A percentile compares a stretch with the other conserved stretches of the same genome.
phyloP scores from a whole-genome alignment of 176 grass and related monocot genomes.

The Bolboschoenus planiculmis region DNA sequence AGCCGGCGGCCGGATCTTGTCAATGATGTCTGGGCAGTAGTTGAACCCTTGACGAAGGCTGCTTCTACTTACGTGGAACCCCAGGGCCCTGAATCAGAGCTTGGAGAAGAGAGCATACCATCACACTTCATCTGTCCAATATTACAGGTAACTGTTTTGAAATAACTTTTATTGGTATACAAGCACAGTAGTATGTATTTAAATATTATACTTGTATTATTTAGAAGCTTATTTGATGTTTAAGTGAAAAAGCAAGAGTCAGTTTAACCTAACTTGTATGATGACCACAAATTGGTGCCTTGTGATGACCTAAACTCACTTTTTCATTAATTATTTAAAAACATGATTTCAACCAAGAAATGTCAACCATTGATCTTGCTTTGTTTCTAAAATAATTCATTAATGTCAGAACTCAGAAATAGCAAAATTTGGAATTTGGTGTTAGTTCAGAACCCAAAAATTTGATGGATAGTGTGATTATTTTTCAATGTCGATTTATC shows the following conservation, averaged over 20 bases:
- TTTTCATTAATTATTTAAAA: not conserved
- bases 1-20: slow-evolving; percentile 38
- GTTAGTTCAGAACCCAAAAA: no score
- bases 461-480: no score
- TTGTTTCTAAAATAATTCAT: not conserved
- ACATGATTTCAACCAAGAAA: not conserved
- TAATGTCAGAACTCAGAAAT: not conserved
- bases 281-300: not conserved
- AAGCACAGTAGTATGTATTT: not conserved
- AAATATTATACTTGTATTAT: no score
- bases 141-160: slow-evolving; percentile 31
- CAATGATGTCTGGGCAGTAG: slow-evolving; percentile 36
- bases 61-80: slow-evolving; percentile 15
- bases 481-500: no score
- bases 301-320: not conserved
- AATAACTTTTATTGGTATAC: not conserved
- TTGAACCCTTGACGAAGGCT: slow-evolving; percentile 39
- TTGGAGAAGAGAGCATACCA: slow-evolving; percentile 19
- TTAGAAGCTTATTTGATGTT: not conserved
- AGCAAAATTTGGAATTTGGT: not conserved
- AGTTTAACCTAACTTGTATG: not conserved
- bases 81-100: not conserved
- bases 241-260: not conserved
- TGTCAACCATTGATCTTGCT: not conserved
- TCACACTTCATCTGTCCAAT: slow-evolving; percentile 67